phyloP scores from a whole-genome alignment of 176 grass and related monocot genomes.

The Saccharum officinarum region DNA sequence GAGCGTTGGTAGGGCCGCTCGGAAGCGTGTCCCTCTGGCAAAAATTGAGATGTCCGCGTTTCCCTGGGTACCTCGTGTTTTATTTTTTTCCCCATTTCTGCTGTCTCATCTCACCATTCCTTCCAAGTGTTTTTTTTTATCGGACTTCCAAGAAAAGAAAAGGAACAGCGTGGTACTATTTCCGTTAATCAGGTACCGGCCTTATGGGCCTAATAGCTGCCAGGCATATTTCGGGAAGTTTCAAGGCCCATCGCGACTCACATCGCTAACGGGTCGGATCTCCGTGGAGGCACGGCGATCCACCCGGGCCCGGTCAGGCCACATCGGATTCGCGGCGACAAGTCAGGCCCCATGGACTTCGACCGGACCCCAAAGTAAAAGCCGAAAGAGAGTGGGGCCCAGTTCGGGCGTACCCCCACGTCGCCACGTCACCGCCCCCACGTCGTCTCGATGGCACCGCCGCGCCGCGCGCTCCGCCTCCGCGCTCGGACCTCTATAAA shows the following conservation, averaged over 20 bases:
- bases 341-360: neutral
- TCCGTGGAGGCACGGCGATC: neutral
- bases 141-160: no score
- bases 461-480: slow-evolving; percentile 27
- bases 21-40: no score
- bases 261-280: neutral
- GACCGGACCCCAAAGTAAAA: slow-evolving; percentile 26
- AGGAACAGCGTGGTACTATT: no score
- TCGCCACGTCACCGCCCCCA: slow-evolving; percentile 12
- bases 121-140: no score
- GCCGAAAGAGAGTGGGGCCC: neutral
- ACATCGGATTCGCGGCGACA: slow-evolving; percentile 22
- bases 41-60: no score
- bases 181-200: no score
- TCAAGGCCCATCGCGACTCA: neutral
- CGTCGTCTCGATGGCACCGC: slow-evolving; percentile 14
- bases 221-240: neutral
- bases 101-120: no score
- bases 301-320: neutral
- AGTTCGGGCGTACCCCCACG: slow-evolving; percentile 22
- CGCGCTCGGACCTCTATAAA: slow-evolving; percentile 22
- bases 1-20: no score
- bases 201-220: no score
- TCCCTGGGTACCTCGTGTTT: no score
- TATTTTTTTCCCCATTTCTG: no score